These are phyloP conservation scores for Solanum bulbocastanum DNA, from an alignment of 257 asterid species.

Conservation along the genomic window DNA sequence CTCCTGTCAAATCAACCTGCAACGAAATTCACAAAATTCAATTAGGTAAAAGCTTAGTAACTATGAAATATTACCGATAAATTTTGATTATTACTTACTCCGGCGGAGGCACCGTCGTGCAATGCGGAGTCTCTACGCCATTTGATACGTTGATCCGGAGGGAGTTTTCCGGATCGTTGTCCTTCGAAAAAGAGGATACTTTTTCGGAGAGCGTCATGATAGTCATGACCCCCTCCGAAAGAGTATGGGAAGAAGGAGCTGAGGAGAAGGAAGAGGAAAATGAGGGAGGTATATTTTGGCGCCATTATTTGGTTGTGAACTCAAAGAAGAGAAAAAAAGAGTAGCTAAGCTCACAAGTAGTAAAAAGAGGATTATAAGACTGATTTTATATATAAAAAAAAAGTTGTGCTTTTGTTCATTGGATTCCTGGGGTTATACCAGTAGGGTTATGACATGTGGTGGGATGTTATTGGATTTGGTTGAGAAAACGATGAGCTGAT, in stretches of 20 bases:
- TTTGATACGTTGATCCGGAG: slow-evolving; percentile 63
- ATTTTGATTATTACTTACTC: slow-evolving; percentile 18
- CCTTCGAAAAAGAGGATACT: slow-evolving; percentile 90
- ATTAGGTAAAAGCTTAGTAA: too few relatives aligned
- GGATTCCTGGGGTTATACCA: slow-evolving; percentile 37
- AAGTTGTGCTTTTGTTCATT: slow-evolving; percentile 7
- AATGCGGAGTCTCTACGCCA: slow-evolving; percentile 84
- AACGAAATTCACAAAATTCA: neutral
- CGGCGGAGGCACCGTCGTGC: slow-evolving; percentile 69
- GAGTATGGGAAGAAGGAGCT: neutral
- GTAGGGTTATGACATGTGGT: slow-evolving; percentile 26
- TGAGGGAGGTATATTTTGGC: slow-evolving; percentile 27
- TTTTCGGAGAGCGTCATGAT: slow-evolving; percentile 72
- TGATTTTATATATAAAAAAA: neutral
- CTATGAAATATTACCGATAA: too few relatives aligned
- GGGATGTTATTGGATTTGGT: slow-evolving; percentile 6
- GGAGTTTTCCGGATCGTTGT: slow-evolving; percentile 85
- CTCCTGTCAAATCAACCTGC: slow-evolving; percentile 74
- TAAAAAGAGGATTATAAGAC: neutral
- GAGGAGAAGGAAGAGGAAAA: slow-evolving; percentile 8
- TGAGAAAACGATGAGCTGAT: slow-evolving; percentile 18
- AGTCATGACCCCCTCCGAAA: slow-evolving; percentile 34
- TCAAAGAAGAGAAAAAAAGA: too few relatives aligned
- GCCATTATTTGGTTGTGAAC: slow-evolving; percentile 45
- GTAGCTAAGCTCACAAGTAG: slow-evolving; percentile 1